Evolutionary conservation across 345 rosid species (phyloP), one percentile per base, ranked within the genome.

Genomic region (Punica granatum): DNA sequence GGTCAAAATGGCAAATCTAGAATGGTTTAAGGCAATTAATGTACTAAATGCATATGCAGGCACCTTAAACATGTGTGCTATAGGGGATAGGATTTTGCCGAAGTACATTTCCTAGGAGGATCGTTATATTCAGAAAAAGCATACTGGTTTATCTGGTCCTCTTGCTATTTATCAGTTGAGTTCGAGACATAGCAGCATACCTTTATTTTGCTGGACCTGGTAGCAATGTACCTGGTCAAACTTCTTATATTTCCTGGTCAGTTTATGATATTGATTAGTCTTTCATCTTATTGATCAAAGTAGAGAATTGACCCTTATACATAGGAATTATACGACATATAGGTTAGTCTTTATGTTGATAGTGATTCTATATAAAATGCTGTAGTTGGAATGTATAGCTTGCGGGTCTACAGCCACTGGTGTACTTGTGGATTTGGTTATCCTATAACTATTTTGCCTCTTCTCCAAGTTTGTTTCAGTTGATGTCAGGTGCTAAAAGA

Each of bases 401-500:
- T 51, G 23, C 28, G n/a, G n/a, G n/a, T n/a, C n/a, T n/a, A n/a
- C n/a, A n/a, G n/a, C n/a, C n/a, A n/a, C 48, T 51, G 28, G 12
- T n/a, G 13, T n/a, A n/a, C 28, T n/a, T 43, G 58, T 23, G 5
- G 30, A 51, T 26, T 56, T 54, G 5, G 32, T 26, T 56, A 28
- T 56, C 48, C 25, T 26, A 26, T 56, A 26, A 30, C 26, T 18
- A 13, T 56, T 28, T 56, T 18, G 11, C 33, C 61, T 30, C 32
- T 33, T 37, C 46, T 70, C 26, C 28, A 4, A 34, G 23, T 53
- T 70, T 21, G 42, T 31, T 36, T 31, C 33, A 14, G 33, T 32
- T 67, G 65, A 41, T 58, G 23, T 36, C 63, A 30, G 41, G 37
- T 49, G 64, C 41, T 69, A 39, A 62, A 42, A 34, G 33, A 7